Percentiles rank a stretch among this genome's conserved stretches.
Conservation (phyloP, 257 asterid genomes). For the Cordia subcordata region DNA sequence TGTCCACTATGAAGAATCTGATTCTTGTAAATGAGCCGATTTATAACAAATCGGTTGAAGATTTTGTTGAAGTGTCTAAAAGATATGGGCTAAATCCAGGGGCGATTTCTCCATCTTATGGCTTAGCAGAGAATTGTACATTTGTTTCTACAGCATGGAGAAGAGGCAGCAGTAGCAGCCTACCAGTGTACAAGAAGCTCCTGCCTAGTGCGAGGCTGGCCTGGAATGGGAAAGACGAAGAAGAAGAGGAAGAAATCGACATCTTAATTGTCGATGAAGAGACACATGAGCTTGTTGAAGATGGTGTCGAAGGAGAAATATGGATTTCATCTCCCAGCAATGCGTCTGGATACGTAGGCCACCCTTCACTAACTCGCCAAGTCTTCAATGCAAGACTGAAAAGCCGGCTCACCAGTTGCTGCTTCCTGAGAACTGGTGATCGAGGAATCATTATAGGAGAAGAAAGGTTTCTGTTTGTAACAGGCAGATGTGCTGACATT, state of each 20-base stretch:
- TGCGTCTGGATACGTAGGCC: constrained; percentile 62
- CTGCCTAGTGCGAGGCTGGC: constrained; percentile 67
- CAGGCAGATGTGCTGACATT: constrained; percentile 50
- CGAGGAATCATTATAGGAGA: constrained; percentile 52
- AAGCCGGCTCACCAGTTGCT: constrained; percentile 17
- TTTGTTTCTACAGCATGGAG: constrained; percentile 80
- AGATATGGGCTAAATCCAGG: constrained; percentile 40
- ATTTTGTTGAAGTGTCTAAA: constrained; percentile 32
- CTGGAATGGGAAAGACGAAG: constrained; percentile 15
- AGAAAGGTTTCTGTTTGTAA: constrained; percentile 49
- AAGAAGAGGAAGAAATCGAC: constrained; percentile 43
- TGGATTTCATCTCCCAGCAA: constrained; percentile 82
- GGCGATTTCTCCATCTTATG: constrained; percentile 67
- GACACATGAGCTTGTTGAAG: constrained; percentile 40
- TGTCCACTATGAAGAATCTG: constrained; percentile 47
- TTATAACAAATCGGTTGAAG: constrained; percentile 32
- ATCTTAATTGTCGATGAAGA: constrained; percentile 58
- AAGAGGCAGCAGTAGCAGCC: constrained; percentile 14
- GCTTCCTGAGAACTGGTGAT: constrained; percentile 63
- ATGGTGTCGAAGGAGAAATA: constrained; percentile 76
- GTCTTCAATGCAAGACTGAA: constrained; percentile 37
- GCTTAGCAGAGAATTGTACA: constrained; percentile 73
- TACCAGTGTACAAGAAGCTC: constrained; percentile 40
- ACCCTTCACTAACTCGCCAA: constrained; percentile 50
- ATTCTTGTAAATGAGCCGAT: constrained; percentile 73